Conservation (phyloP, 805 yeast species). For the Tetrapisispora pingtungensis region DNA sequence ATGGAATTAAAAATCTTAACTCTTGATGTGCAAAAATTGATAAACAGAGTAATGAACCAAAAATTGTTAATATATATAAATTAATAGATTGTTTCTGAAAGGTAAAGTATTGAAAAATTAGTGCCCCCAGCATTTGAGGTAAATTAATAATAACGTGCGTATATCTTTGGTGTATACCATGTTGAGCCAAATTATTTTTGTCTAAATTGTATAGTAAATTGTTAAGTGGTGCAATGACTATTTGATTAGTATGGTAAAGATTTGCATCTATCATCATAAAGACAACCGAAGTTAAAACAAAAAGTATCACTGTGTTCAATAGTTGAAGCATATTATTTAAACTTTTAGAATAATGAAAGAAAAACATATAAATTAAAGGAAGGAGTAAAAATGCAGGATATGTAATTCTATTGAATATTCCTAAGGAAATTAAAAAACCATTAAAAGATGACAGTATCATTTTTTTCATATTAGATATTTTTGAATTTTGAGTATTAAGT, state of each 20-base stretch:
- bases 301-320: conserved; percentile 27
- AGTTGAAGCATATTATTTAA: conserved; percentile 27
- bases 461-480: not conserved
- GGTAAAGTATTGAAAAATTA: conserved; percentile 35
- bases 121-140: conserved; percentile 79
- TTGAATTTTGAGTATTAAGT: not conserved
- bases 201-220: conserved; percentile 63
- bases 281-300: conserved; percentile 26
- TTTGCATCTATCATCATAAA: conserved; percentile 49
- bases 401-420: conserved; percentile 77
- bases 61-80: conserved; percentile 47
- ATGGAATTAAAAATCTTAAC: conserved; percentile 72
- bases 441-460: conserved; percentile 19
- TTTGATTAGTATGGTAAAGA: conserved; percentile 22
- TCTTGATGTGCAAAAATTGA: conserved; percentile 89
- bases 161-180: conserved; percentile 75
- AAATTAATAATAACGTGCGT: conserved; percentile 67
- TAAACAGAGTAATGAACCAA: conserved; percentile 52
- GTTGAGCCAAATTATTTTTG: conserved; percentile 49
- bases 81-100: conserved; percentile 5
- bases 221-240: conserved; percentile 61
- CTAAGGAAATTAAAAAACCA: conserved; percentile 50
- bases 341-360: conserved; percentile 31
- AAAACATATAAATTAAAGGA: conserved; percentile 42
- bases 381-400: conserved; percentile 64